These are phyloP conservation scores for Saksenaea oblongispora DNA, from an alignment of 371 early-diverging fungal species.

Conservation along the genomic window DNA sequence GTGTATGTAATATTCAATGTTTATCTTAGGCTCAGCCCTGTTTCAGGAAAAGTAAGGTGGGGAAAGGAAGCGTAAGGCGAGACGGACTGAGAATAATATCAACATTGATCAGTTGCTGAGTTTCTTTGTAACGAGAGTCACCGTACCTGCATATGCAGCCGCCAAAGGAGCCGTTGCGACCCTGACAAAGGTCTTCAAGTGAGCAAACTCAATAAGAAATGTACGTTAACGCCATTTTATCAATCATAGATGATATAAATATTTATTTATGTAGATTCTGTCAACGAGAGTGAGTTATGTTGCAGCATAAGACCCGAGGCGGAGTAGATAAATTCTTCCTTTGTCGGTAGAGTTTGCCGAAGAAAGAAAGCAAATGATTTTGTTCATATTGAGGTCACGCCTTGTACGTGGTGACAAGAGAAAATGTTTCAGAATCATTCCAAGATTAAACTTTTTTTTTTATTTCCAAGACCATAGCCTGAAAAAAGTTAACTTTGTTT, in stretches of 20 bases:
- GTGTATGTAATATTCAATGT: slow-evolving; percentile 32
- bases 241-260: slow-evolving; percentile 11
- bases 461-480: not conserved
- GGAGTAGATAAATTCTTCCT: not conserved
- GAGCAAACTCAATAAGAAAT: slow-evolving; percentile 55
- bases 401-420: slow-evolving; percentile 39
- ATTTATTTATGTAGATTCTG: not conserved
- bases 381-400: slow-evolving; percentile 52
- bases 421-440: not conserved
- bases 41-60: slow-evolving; percentile 30
- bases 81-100: slow-evolving; percentile 30
- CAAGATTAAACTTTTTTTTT: not conserved
- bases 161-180: slow-evolving; percentile 63
- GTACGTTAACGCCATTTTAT: slow-evolving; percentile 58
- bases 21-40: slow-evolving; percentile 31
- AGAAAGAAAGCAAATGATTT: slow-evolving; percentile 42
- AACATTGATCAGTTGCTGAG: slow-evolving; percentile 32
- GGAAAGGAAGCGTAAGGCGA: slow-evolving; percentile 2
- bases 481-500: not conserved
- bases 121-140: slow-evolving; percentile 31
- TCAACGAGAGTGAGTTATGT: no score
- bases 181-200: slow-evolving; percentile 63
- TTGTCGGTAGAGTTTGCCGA: slow-evolving; percentile 46
- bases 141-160: slow-evolving; percentile 49
- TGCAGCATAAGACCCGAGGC: no score